A percentile compares a stretch with the other conserved stretches of the same genome.
Evolutionary conservation across 805 yeast species (phyloP).

Genomic region (Starmerella stigmatis): DNA sequence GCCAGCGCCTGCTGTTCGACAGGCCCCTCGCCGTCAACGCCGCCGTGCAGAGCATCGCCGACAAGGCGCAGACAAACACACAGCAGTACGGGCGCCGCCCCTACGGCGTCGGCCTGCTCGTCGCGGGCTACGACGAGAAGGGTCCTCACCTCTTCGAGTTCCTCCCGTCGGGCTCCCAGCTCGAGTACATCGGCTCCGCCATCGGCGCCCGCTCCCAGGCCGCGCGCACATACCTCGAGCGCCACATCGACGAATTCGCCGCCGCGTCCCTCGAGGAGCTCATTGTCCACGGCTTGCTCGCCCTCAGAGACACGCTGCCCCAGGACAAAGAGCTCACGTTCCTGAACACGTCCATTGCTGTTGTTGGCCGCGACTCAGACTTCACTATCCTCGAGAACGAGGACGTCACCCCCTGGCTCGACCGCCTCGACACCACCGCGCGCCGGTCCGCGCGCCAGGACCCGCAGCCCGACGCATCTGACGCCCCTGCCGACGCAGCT

Average conservation of each 20-base stretch:
- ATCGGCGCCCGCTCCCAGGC: slow-evolving; percentile 99
- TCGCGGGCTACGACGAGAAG: slow-evolving; percentile 83
- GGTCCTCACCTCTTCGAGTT: slow-evolving; percentile 94
- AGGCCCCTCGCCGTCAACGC: slow-evolving; percentile 73
- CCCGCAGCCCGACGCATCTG: background rate
- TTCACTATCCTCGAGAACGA: slow-evolving; percentile 82
- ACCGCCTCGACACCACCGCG: slow-evolving; percentile 51
- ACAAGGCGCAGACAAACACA: slow-evolving; percentile 94
- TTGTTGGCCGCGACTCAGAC: slow-evolving; percentile 72
- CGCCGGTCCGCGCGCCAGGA: slow-evolving; percentile 39
- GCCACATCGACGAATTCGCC: slow-evolving; percentile 61
- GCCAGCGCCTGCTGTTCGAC: slow-evolving; percentile 71
- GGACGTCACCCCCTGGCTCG: slow-evolving; percentile 72
- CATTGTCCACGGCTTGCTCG: slow-evolving; percentile 75
- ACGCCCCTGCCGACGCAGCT: background rate
- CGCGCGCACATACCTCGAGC: slow-evolving; percentile 89
- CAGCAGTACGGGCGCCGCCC: slow-evolving; percentile 96
- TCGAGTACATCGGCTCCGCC: slow-evolving; percentile 87
- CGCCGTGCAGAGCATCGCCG: slow-evolving; percentile 80
- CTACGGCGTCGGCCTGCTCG: slow-evolving; percentile 89
- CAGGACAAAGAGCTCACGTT: slow-evolving; percentile 85
- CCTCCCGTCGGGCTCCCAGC: slow-evolving; percentile 87
- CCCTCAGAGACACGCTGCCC: slow-evolving; percentile 84
- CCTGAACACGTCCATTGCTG: slow-evolving; percentile 79
- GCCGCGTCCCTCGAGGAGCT: slow-evolving; percentile 58